These are phyloP conservation scores for Coniferiporia sulphurascens DNA, from an alignment of 1,284 basidiomycete species.

Conservation along the genomic window DNA sequence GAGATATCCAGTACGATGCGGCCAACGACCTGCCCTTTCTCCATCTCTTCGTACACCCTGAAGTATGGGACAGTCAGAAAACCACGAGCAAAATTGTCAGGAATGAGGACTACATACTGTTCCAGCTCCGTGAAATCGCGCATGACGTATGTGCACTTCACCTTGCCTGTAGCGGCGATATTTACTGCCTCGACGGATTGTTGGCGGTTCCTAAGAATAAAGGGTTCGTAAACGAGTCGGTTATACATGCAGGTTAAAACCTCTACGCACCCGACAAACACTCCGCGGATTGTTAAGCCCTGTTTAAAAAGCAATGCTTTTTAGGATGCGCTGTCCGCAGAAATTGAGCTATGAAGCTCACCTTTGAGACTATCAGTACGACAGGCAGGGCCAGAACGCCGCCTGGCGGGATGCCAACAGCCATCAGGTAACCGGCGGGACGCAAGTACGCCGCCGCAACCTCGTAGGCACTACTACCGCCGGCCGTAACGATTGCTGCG, in stretches of 20 bases:
- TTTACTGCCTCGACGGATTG: conserved; percentile 70
- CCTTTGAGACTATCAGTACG: conserved; percentile 72
- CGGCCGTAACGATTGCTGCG: conserved; percentile 65
- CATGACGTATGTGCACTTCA: conserved; percentile 52
- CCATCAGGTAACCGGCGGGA: conserved; percentile 62
- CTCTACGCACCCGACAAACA: conserved; percentile 55
- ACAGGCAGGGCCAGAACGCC: conserved; percentile 60
- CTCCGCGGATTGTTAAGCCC: conserved; percentile 61
- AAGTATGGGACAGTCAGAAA: neutral
- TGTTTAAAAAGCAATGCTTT: no score
- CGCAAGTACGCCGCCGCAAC: conserved; percentile 71
- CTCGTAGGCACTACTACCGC: conserved; percentile 49
- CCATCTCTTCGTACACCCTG: conserved; percentile 54
- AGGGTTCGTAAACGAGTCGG: neutral
- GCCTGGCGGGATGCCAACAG: conserved; percentile 66
- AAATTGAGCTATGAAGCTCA: neutral
- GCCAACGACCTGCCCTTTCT: conserved; percentile 53
- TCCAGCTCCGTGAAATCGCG: conserved; percentile 51
- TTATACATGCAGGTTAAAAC: neutral
- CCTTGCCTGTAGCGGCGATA: conserved; percentile 64
- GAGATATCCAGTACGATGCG: conserved; percentile 55
- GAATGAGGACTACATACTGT: conserved; percentile 33
- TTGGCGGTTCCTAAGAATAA: conserved; percentile 48
- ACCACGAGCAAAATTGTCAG: neutral
- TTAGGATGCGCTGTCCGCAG: no score